Base-by-base conservation (phyloP, 352 stramenopile genomes). In the Pythium monospermum region DNA sequence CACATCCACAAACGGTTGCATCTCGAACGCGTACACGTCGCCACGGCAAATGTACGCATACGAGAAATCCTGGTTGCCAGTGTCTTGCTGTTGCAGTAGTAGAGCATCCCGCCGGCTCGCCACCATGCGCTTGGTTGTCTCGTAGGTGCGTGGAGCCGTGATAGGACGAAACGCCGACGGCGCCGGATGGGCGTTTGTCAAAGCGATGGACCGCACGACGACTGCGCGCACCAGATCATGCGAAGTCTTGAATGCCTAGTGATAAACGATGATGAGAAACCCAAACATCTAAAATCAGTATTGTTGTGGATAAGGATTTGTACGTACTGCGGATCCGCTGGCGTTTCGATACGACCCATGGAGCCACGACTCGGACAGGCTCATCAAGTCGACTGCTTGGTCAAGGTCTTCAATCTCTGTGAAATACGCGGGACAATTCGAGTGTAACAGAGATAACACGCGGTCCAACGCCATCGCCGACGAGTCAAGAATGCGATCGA, bases 151-250 rank as follows among this genome's bases (percentile, higher is more conserved):
- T 19, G 78, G 62, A 18, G 74, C 65, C 15, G 64, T 71, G 25
- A 94, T 87, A 23, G 83, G 83, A n/a, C 83, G 72, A 51, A 94
- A 94, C 5, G 71, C 66, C 7, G 68, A 80, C 1, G 74, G 78
- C 2, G 77, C 58, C 0, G 83, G 78, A 30, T 87, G 69, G 21
- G 68, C 55, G 38, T 94, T 94, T n/a, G 76, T 87, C 8, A 88
- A 54, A 21, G 69, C 64, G 16, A 89, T 68, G n/a, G 64, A 72
- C n/a, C 80, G 74, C 37, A 85, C 72, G 2, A 90, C 49, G 27
- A 91, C 59, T 3, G 78, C 61, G 48, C 77, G 71, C 0, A 66
- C 69, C 2, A 88, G 26, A 19, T 82, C 65, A 3, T 79, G 71
- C 12, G 65, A 68, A n/a, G 61, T 64, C 27, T 88, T 76, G 50